Evolutionary conservation across 2,329 filamentous ascomycete genomes (phyloP).

Genomic region (Talaromyces sp.): DNA sequence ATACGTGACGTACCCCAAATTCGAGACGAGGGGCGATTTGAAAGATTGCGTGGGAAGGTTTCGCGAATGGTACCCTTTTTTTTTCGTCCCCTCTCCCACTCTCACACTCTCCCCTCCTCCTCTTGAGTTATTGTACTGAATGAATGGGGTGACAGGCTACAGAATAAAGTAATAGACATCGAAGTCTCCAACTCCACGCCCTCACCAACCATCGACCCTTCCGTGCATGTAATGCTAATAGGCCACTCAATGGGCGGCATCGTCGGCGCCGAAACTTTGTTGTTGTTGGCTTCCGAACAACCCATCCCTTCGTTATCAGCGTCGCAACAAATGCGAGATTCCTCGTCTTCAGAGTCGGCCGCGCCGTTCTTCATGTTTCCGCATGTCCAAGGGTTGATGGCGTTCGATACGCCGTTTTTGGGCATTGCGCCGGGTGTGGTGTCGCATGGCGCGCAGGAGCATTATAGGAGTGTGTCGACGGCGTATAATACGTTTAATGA

Average conservation of each 20-base stretch:
- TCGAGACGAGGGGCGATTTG: conserved; percentile 51
- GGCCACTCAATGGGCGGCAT: conserved; percentile 94
- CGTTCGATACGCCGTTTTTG: conserved; percentile 87
- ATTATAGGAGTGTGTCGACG: conserved; percentile 71
- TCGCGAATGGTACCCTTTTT: conserved; percentile 47
- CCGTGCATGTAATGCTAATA: conserved; percentile 75
- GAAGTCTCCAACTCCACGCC: conserved; percentile 79
- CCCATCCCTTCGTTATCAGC: conserved; percentile 43
- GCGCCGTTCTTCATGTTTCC: conserved; percentile 76
- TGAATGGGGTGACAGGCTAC: conserved; percentile 58
- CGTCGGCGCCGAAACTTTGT: conserved; percentile 82
- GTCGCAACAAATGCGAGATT: conserved; percentile 24
- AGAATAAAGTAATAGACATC: conserved; percentile 89
- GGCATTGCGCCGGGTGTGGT: conserved; percentile 53
- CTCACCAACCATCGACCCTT: conserved; percentile 82
- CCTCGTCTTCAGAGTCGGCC: too few species aligned
- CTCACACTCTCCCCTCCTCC: too few species aligned
- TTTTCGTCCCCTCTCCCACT: neutral
- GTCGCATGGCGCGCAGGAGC: conserved; percentile 68
- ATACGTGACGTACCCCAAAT: conserved; percentile 49
- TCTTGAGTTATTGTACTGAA: neutral
- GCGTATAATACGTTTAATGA: conserved; percentile 69
- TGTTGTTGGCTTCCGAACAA: conserved; percentile 69
- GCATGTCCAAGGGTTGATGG: conserved; percentile 83
- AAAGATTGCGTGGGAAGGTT: conserved; percentile 47